Base-by-base conservation (phyloP, 2,329 filamentous ascomycete genomes). In the Neurospora crassa region DNA sequence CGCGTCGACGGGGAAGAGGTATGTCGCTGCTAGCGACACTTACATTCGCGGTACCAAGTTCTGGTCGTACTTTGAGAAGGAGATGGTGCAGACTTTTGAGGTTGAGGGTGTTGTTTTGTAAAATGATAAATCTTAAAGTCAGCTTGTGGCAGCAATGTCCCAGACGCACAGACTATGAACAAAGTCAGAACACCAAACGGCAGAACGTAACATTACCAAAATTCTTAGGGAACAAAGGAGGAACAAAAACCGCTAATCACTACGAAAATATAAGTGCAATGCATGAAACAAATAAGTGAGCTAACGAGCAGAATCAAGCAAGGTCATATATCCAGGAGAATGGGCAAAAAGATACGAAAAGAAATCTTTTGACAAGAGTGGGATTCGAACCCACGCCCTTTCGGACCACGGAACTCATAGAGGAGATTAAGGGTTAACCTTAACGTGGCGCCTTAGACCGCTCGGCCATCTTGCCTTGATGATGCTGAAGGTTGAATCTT, bases 11-110 rank as follows among this genome's bases (percentile, higher is more conserved):
- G 81, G 81, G 8, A 76, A 77, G n/a, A 75, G 76, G 59, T 82
- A 82, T 72, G 79, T 76, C 16, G 73, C 75, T 20, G 75, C 77
- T 67, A 74, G 71, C 20, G 80, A 81, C 71, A 81, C 78, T 0
- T 71, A 68, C 3, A 74, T 82, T 2, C 78, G 74, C 43, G 80
- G 80, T 24, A 79, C 74, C 0, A 79, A 77, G 71, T 82, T 83
- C 69, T 79, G 78, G 78, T 79, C 79, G 5, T 78, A 77, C 12
- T 81, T 83, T 71, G 76, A 75, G 20, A 77, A 71, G 11, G 77
- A 79, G 47, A 74, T 75, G 71, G 78, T 83, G 3, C 80, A 82
- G 75, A 83, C 81, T 0, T 83, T 82, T 69, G 81, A 83, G 71
- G 71, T 83, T 16, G 69, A 72, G 1, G 76, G 75, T n/a, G 76